Evolutionary conservation across 345 rosid genomes (phyloP), one percentile per base, ranked within the genome.

Genomic region (Camelina hispida): DNA sequence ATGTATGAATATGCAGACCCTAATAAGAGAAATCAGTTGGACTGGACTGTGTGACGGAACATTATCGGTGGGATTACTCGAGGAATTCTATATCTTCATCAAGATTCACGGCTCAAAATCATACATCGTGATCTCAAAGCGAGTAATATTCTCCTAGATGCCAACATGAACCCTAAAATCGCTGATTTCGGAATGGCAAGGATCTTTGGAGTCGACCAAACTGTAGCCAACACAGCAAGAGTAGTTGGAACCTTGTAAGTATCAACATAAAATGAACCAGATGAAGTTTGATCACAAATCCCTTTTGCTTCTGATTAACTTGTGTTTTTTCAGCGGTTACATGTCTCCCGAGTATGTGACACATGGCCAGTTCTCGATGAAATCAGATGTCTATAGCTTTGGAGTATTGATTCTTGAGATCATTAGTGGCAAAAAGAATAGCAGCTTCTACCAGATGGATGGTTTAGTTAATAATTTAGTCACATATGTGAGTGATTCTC

Each of bases 361-460:
- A 65, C 63, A 63, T 25, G 71, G 77, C 8, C 77, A 54, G 1
- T 62, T 73, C 56, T 73, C 77, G 1, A 57, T 25, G 25, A 77
- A 77, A 20, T 77, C 76, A 6, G 80, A 77, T 65, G 72, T 77
- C 8, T 77, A 77, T 42, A 71, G 80, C 40, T 77, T 71, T 18
- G 80, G 80, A 37, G 59, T 77, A 14, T 44, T 77, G 71, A 54
- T 51, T 57, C 68, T 77, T 22, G 80, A 77, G 62, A 77, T 77
- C 48, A 37, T 77, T 16, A 65, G 61, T 40, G 77, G 67, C 25
- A 63, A 64, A 18, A 71, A 47, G 72, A 77, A 64, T 38, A 77
- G 76, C 22, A 77, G 67, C 50, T 77, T 77, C 47, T 12, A 59
- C 38, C 43, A 47, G 20, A 54, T 14, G 13, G 74, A 73, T 55